A percentile compares a stretch with the other conserved stretches of the same genome.
phyloP scores from a whole-genome alignment of 495 filamentous ascomycete species.

The Daldinia childiae region DNA sequence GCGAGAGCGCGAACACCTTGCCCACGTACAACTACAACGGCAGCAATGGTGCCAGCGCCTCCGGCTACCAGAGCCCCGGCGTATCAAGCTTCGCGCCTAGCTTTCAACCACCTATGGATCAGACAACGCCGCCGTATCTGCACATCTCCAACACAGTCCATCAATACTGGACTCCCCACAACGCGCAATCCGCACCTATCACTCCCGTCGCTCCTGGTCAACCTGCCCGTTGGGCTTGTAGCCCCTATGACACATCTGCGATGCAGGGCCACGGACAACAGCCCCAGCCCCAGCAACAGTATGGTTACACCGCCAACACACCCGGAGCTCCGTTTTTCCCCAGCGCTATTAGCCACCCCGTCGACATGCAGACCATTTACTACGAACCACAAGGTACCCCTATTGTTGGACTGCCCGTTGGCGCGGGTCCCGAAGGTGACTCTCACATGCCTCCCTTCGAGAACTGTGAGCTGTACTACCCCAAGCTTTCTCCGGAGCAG shows the following conservation, averaged over 20 bases:
- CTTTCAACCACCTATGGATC: background rate
- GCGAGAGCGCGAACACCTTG: background rate
- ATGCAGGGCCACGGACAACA: background rate
- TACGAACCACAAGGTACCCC: constrained; percentile 18
- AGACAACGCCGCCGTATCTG: background rate
- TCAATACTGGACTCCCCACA: background rate
- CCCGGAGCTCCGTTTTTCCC: background rate
- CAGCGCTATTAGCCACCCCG: constrained; percentile 4
- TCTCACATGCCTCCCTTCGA: constrained; percentile 41
- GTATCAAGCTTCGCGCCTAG: background rate
- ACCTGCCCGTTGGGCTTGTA: constrained; percentile 23
- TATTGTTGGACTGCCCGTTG: constrained; percentile 51
- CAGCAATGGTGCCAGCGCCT: background rate
- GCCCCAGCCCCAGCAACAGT: background rate
- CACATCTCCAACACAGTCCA: background rate
- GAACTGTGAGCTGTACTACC: constrained; percentile 36
- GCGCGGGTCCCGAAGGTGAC: constrained; percentile 53
- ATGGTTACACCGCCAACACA: background rate
- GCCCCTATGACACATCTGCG: constrained; percentile 4
- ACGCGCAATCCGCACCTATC: background rate
- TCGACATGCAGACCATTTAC: constrained; percentile 33
- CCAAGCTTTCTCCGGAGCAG: background rate
- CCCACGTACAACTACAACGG: background rate
- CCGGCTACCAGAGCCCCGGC: background rate
- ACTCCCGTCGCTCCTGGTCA: background rate